Evolutionary conservation across 2,329 filamentous ascomycete genomes (phyloP).

Genomic region (Coniochaeta sp.): DNA sequence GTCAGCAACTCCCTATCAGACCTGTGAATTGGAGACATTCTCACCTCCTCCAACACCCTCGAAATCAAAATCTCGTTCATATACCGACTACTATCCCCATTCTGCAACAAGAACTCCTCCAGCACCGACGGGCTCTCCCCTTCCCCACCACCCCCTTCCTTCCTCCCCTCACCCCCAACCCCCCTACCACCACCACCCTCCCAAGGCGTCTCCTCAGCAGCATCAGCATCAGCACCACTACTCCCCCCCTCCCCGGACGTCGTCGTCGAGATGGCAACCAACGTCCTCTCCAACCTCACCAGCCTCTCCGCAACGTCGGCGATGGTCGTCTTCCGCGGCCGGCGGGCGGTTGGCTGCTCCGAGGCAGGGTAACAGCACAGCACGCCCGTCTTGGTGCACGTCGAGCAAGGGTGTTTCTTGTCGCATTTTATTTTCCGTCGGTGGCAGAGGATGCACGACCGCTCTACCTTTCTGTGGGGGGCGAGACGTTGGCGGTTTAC

Average conservation of each 20-base stretch:
- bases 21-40: not conserved
- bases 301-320: constrained; percentile 16
- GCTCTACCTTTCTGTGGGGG: constrained; percentile 9
- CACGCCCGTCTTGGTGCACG: constrained; percentile 13
- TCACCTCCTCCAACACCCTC: constrained; percentile 14
- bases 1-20: not conserved
- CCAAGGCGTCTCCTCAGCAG: not conserved
- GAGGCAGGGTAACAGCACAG: constrained; percentile 16
- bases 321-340: constrained; percentile 15
- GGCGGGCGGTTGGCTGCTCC: constrained; percentile 6
- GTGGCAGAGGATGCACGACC: constrained; percentile 19
- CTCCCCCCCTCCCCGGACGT: no score
- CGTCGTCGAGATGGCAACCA: constrained; percentile 15
- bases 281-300: constrained; percentile 14
- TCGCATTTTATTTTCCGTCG: constrained; percentile 18
- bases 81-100: constrained; percentile 12
- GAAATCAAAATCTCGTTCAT: constrained; percentile 17
- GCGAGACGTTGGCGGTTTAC: no score
- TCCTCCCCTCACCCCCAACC: no score
- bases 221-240: no score
- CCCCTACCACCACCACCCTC: no score
- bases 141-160: not conserved
- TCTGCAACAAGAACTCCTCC: constrained; percentile 9
- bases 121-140: constrained; percentile 4
- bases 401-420: constrained; percentile 15